phyloP scores from a whole-genome alignment of 2,329 filamentous ascomycete genomes.

The Arthrocladium fulminans region DNA sequence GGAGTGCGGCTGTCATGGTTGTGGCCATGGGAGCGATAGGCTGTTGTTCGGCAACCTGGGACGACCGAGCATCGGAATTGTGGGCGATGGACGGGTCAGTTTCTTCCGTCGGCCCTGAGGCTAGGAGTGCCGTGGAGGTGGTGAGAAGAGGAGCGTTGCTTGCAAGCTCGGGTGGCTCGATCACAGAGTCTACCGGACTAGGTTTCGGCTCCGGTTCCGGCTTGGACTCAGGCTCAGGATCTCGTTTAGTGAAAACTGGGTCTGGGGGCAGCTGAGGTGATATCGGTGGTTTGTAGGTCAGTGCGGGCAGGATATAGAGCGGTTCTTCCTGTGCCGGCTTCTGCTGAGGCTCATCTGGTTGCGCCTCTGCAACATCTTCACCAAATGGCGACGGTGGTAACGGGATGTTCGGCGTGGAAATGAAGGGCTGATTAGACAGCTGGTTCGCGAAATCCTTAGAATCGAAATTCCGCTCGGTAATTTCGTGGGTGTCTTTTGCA shows the following conservation, averaged over 20 bases:
- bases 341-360: not conserved
- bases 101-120: not conserved
- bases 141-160: no score
- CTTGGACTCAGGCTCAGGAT: not conserved
- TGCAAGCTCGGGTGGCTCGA: no score
- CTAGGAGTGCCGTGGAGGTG: no score
- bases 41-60: not conserved
- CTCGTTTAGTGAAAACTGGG: not conserved
- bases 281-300: slow-evolving; percentile 5
- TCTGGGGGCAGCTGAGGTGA: slow-evolving; percentile 5
- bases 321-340: not conserved
- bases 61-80: not conserved
- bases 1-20: not conserved
- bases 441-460: not conserved
- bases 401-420: slow-evolving; percentile 6
- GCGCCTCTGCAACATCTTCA: not conserved
- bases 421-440: not conserved
- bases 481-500: not conserved
- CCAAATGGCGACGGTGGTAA: slow-evolving; percentile 5
- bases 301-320: slow-evolving; percentile 7
- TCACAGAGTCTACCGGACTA: no score
- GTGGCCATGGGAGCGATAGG: not conserved
- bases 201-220: not conserved
- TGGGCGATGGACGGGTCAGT: not conserved
- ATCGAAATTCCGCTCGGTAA: not conserved